These are phyloP conservation scores for Pulveroboletus sp. DNA, from an alignment of 768 basidiomycete species.

Conservation along the genomic window DNA sequence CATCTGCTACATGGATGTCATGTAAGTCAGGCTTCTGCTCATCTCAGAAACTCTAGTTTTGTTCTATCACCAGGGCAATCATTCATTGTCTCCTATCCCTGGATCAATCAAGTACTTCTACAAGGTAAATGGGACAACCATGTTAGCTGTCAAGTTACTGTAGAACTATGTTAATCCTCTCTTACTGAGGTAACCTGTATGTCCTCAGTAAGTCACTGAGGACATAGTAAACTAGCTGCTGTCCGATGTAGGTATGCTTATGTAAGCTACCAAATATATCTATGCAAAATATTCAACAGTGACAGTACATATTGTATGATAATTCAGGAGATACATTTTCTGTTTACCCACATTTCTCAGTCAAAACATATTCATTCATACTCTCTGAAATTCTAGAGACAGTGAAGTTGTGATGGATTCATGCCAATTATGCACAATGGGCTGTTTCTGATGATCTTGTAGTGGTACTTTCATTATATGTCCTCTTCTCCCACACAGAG, in stretches of 20 bases:
- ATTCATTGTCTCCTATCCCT: constrained; percentile 1
- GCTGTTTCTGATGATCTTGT: not conserved
- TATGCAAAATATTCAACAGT: too few relatives aligned
- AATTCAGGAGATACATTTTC: not conserved
- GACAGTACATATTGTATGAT: not conserved
- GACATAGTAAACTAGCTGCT: too few relatives aligned
- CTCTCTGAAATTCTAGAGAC: not conserved
- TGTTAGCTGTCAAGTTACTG: too few relatives aligned
- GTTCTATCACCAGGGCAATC: constrained; percentile 7
- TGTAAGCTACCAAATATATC: too few relatives aligned
- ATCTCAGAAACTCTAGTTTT: constrained; percentile 11
- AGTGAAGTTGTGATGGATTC: constrained; percentile 6
- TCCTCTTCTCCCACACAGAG: too few relatives aligned
- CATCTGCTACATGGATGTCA: not conserved
- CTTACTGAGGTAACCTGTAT: too few relatives aligned
- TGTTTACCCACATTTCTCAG: not conserved
- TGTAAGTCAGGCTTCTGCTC: constrained; percentile 8
- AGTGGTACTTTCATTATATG: too few relatives aligned
- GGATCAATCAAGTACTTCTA: constrained; percentile 13
- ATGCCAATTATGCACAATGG: constrained; percentile 5
- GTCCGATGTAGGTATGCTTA: too few relatives aligned
- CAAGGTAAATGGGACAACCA: too few relatives aligned
- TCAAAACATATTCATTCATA: not conserved
- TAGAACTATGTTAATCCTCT: too few relatives aligned
- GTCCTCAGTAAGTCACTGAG: too few relatives aligned